phyloP scores from a whole-genome alignment of 306 rosid genomes.

The Biancaea sappan region DNA sequence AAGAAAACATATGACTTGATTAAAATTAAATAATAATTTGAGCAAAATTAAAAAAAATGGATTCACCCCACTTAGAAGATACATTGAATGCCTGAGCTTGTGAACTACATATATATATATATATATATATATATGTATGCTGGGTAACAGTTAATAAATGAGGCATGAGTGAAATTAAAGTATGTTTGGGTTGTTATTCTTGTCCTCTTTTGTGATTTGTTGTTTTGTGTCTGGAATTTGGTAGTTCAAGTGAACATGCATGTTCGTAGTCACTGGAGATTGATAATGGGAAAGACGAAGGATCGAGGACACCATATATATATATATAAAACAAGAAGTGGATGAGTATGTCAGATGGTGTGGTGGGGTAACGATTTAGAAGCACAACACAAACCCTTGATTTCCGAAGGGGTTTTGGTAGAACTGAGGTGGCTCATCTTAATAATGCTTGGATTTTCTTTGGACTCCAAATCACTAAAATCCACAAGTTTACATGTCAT shows the following conservation, averaged over 20 bases:
- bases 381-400: slow-evolving; percentile 55
- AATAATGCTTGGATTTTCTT: slow-evolving; percentile 1
- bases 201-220: not conserved
- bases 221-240: not conserved
- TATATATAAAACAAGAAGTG: not conserved
- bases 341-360: not conserved
- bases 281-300: not conserved
- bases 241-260: not conserved
- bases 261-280: not conserved
- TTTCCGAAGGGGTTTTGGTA: slow-evolving; percentile 40
- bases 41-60: no score
- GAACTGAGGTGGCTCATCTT: slow-evolving; percentile 38
- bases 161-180: not conserved
- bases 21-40: no score
- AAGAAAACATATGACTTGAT: no score
- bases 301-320: no score
- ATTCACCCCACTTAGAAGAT: no score
- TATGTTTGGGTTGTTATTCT: not conserved
- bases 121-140: no score
- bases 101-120: no score
- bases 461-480: slow-evolving; percentile 35
- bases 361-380: slow-evolving; percentile 40
- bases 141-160: not conserved
- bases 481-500: not conserved
- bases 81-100: no score